phyloP scores from a whole-genome alignment of 345 rosid species.

The Rhodomyrtus tomentosa region DNA sequence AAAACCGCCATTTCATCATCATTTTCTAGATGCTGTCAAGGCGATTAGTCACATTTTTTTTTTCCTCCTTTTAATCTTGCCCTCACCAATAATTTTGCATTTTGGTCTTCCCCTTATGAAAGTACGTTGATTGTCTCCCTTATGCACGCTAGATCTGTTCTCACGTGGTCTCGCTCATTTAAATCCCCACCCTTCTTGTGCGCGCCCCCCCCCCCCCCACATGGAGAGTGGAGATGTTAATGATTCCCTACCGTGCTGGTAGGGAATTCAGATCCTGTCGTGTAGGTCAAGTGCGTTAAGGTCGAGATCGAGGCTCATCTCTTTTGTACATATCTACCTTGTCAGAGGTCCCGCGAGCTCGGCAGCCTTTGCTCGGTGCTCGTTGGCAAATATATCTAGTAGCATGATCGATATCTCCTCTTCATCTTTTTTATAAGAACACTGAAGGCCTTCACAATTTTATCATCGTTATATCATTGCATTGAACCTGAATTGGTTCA shows the following conservation, averaged over 20 bases:
- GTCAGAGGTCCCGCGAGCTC: too few relatives aligned
- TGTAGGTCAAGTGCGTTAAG: background rate
- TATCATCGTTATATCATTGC: background rate
- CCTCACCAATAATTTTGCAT: background rate
- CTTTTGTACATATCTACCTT: background rate
- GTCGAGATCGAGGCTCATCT: too few relatives aligned
- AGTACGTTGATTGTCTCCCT: background rate
- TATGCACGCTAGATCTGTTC: background rate
- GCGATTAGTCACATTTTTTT: background rate
- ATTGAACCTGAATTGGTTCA: background rate
- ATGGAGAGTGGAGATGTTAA: too few relatives aligned
- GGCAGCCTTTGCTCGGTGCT: too few relatives aligned
- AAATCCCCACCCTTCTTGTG: too few relatives aligned
- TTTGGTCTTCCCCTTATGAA: background rate
- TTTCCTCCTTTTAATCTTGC: background rate
- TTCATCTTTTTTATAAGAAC: background rate
- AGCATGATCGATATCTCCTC: background rate
- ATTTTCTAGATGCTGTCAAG: background rate
- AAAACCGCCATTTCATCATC: background rate
- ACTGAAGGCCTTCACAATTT: background rate
- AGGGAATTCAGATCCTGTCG: too few relatives aligned
- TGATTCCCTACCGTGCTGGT: too few relatives aligned
- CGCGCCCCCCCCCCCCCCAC: too few relatives aligned
- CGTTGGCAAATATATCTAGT: background rate
- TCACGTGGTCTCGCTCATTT: too few relatives aligned